Percentiles rank a stretch among this genome's conserved stretches.
Evolutionary conservation across 1,284 basidiomycete species (phyloP).

Genomic region (Coriolopsis trogii): DNA sequence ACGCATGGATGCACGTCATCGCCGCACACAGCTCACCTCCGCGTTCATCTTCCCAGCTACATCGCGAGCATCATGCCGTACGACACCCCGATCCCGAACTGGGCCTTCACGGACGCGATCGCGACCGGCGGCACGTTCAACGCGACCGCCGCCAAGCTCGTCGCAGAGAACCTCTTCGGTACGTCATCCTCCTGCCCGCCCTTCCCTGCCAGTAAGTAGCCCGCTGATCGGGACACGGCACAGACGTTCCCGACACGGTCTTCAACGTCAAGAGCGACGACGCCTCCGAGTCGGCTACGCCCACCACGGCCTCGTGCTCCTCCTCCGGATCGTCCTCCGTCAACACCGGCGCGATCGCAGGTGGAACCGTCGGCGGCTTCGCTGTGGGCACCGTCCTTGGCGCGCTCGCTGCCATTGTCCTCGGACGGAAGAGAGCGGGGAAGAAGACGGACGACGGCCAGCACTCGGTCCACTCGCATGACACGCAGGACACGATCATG

Average conservation of each 20-base stretch:
- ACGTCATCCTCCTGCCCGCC: not conserved
- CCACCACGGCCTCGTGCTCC: not conserved
- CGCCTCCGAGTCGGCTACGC: not conserved
- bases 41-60: not conserved
- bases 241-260: conserved; percentile 1
- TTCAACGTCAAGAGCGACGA: conserved; percentile 1
- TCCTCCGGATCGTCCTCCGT: not conserved
- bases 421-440: not conserved
- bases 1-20: not conserved
- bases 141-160: not conserved
- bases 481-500: conserved; percentile 3
- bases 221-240: not conserved
- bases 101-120: conserved; percentile 1
- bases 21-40: not conserved
- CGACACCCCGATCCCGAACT: conserved; percentile 3
- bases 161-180: conserved; percentile 1
- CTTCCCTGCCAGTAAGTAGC: too few relatives aligned
- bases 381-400: not conserved
- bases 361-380: conserved; percentile 1
- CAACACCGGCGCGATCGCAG: conserved; percentile 2
- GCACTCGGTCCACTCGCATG: conserved; percentile 1
- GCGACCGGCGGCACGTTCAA: not conserved
- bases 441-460: conserved; percentile 1
- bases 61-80: conserved; percentile 3
- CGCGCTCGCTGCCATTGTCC: not conserved